Conservation (phyloP, 352 stramenopile species). For the Phytopythium ostracodes region DNA sequence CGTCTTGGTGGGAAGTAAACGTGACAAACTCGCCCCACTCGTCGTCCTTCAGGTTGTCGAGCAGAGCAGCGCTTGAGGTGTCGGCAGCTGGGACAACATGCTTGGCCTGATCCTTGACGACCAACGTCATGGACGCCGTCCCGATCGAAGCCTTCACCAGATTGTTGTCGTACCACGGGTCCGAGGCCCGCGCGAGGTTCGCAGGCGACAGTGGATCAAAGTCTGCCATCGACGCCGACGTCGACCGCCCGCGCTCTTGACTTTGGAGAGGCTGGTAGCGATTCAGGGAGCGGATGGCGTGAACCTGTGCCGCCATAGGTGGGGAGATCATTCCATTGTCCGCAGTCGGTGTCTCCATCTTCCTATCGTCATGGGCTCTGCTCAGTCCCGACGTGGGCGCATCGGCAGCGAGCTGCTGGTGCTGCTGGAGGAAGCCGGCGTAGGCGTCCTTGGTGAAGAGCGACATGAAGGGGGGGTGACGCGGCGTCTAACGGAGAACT, state of each 20-base stretch:
- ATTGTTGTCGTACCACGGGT: conserved; percentile 51
- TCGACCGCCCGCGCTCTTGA: conserved; percentile 7
- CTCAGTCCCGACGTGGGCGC: not conserved
- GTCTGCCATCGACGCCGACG: conserved; percentile 24
- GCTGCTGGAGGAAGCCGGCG: conserved; percentile 12
- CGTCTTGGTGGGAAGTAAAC: conserved; percentile 14
- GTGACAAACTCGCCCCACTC: conserved; percentile 67
- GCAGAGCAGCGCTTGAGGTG: conserved; percentile 17
- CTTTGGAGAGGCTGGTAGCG: not conserved
- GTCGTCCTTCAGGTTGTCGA: conserved; percentile 25
- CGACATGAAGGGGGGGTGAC: conserved; percentile 24
- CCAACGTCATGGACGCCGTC: conserved; percentile 7
- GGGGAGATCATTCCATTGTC: conserved; percentile 11
- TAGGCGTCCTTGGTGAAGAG: conserved; percentile 4
- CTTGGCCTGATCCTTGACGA: conserved; percentile 17
- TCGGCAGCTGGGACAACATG: not conserved
- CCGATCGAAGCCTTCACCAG: conserved; percentile 12
- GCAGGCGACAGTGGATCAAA: conserved; percentile 46
- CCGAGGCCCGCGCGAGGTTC: conserved; percentile 38
- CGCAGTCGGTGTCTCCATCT: conserved; percentile 11
- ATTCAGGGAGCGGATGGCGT: not conserved
- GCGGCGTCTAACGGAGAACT: conserved; percentile 72
- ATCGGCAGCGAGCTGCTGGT: conserved; percentile 1
- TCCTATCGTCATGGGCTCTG: conserved; percentile 10
- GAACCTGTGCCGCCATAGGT: conserved; percentile 4